Evolutionary conservation across 306 rosid species (phyloP).

Genomic region (Quercus glauca): DNA sequence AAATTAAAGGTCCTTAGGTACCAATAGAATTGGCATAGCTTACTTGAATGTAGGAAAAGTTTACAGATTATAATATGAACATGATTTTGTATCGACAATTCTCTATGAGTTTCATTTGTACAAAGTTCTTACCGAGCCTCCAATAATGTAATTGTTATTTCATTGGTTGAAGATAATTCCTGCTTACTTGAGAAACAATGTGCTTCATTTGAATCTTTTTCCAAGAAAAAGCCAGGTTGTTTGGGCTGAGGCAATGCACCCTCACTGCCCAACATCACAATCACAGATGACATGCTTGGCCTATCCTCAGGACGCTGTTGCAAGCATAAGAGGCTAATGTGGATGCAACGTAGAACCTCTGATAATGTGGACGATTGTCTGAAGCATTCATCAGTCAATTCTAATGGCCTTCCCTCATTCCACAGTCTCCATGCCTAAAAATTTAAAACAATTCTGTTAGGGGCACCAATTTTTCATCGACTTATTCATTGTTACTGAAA

Average conservation of each 20-base stretch:
- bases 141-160: too few species aligned
- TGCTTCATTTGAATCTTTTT: neutral
- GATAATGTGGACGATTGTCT: neutral
- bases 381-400: constrained; percentile 25
- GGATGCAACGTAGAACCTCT: constrained; percentile 43
- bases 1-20: too few species aligned
- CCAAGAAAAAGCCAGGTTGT: constrained; percentile 38
- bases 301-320: constrained; percentile 48
- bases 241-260: constrained; percentile 39
- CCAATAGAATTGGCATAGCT: too few species aligned
- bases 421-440: constrained; percentile 35
- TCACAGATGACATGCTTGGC: constrained; percentile 49
- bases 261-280: constrained; percentile 46
- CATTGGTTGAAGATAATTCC: neutral
- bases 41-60: too few species aligned
- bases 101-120: too few species aligned
- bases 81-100: too few species aligned
- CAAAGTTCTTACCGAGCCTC: too few species aligned
- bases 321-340: constrained; percentile 49
- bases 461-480: neutral
- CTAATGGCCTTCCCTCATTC: constrained; percentile 14
- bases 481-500: too few species aligned
- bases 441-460: neutral
- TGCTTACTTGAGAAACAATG: constrained; percentile 6
- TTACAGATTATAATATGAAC: too few species aligned